Evolutionary conservation across 139 green algal genomes (phyloP).

Genomic region (Chloropicon primus): DNA sequence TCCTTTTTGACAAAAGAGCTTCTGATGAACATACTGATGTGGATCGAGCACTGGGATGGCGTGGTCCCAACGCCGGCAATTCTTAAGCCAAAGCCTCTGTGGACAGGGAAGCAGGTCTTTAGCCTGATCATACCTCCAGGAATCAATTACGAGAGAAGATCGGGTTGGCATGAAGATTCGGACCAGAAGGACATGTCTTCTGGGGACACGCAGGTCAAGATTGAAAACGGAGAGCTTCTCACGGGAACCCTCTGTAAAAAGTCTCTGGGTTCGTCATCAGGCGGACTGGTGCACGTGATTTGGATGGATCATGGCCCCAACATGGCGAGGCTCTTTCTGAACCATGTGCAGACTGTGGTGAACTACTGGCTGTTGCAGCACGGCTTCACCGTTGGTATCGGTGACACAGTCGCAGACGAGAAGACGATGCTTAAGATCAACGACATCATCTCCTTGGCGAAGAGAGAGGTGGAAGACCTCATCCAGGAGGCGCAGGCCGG

Average conservation of each 20-base stretch:
- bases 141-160: background rate
- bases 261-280: constrained; percentile 63
- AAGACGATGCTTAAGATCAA: constrained; percentile 85
- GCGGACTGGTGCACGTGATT: constrained; percentile 83
- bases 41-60: constrained; percentile 86
- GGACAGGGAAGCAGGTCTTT: constrained; percentile 87
- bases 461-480: constrained; percentile 36
- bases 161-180: background rate
- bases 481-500: constrained; percentile 61
- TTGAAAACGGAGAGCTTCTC: constrained; percentile 72
- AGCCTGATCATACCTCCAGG: background rate
- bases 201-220: constrained; percentile 56
- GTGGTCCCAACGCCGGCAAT: constrained; percentile 79
- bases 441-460: constrained; percentile 60
- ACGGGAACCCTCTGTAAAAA: constrained; percentile 93
- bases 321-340: constrained; percentile 60
- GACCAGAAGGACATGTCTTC: background rate
- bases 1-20: constrained; percentile 92
- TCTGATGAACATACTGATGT: constrained; percentile 96
- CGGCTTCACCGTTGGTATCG: constrained; percentile 94
- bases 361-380: constrained; percentile 94
- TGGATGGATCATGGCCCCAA: constrained; percentile 88
- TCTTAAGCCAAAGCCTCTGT: constrained; percentile 88
- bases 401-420: constrained; percentile 87
- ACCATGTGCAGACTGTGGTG: constrained; percentile 67